These are phyloP conservation scores for Cichorium intybus DNA, from an alignment of 140 eudicot genomes.

Conservation along the genomic window DNA sequence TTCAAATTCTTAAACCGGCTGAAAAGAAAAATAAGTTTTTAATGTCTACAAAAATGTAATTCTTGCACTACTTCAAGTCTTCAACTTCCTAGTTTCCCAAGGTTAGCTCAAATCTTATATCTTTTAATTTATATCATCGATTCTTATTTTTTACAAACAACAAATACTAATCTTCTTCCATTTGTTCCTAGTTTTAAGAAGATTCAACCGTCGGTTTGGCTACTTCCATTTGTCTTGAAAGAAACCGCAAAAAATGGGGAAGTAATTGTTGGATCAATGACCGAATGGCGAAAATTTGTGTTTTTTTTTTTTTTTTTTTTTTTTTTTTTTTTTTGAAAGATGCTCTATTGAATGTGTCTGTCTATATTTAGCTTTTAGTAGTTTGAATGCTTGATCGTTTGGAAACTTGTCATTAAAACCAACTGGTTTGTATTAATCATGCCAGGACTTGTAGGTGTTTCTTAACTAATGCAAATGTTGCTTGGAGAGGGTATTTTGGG, in stretches of 20 bases:
- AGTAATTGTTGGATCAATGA: background rate
- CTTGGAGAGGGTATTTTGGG: slow-evolving; percentile 3
- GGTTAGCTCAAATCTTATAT: slow-evolving; percentile 31
- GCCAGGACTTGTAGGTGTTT: too few species aligned
- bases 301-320: too few species aligned
- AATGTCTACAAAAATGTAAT: slow-evolving; percentile 75
- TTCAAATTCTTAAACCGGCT: slow-evolving; percentile 88
- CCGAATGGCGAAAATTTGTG: background rate
- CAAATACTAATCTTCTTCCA: too few species aligned
- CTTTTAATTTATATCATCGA: background rate
- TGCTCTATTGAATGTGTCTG: slow-evolving; percentile 4
- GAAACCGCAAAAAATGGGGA: background rate
- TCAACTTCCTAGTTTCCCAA: slow-evolving; percentile 5
- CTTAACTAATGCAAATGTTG: background rate
- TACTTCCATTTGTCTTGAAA: background rate
- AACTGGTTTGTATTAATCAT: background rate
- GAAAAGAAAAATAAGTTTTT: slow-evolving; percentile 75
- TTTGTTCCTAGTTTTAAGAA: background rate
- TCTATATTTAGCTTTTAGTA: slow-evolving; percentile 14
- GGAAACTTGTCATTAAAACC: background rate
- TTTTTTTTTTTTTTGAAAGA: too few species aligned
- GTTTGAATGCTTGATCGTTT: slow-evolving; percentile 17
- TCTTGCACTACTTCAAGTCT: slow-evolving; percentile 5
- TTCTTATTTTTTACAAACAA: too few species aligned
- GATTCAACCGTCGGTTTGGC: background rate